Evolutionary conservation across 208 protist genomes (phyloP).

Genomic region (Lotmaria passim): DNA sequence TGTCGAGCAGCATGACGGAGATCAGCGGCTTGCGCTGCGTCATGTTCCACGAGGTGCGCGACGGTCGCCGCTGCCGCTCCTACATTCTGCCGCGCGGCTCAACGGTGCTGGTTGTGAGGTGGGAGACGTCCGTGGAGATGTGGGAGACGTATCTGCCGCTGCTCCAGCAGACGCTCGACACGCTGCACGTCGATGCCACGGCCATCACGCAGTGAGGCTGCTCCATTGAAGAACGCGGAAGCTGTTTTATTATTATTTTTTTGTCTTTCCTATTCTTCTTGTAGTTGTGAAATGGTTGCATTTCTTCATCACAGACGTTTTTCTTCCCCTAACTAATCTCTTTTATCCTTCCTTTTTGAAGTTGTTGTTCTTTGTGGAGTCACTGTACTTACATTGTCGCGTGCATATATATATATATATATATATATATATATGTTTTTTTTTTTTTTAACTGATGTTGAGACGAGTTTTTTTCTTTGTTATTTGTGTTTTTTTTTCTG

Average conservation of each 20-base stretch:
- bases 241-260: constrained; percentile 12
- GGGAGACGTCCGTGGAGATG: constrained; percentile 43
- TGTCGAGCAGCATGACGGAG: constrained; percentile 39
- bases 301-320: neutral
- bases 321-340: neutral
- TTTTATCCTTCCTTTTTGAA: neutral
- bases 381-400: neutral
- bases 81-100: constrained; percentile 52
- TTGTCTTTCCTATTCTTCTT: neutral
- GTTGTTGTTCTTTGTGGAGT: neutral
- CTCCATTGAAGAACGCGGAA: neutral
- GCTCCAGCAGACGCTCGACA: constrained; percentile 67
- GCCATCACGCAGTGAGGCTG: constrained; percentile 22
- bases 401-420: too few species aligned
- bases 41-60: constrained; percentile 55
- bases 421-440: neutral
- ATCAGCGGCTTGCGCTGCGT: constrained; percentile 52
- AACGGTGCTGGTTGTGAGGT: constrained; percentile 55
- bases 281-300: neutral
- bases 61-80: constrained; percentile 51
- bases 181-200: constrained; percentile 53
- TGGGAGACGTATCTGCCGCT: constrained; percentile 49
- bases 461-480: too few species aligned
- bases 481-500: too few species aligned
- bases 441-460: too few species aligned